Evolutionary conservation across 2,329 filamentous ascomycete species (phyloP).

Genomic region (Elsinoe australis): DNA sequence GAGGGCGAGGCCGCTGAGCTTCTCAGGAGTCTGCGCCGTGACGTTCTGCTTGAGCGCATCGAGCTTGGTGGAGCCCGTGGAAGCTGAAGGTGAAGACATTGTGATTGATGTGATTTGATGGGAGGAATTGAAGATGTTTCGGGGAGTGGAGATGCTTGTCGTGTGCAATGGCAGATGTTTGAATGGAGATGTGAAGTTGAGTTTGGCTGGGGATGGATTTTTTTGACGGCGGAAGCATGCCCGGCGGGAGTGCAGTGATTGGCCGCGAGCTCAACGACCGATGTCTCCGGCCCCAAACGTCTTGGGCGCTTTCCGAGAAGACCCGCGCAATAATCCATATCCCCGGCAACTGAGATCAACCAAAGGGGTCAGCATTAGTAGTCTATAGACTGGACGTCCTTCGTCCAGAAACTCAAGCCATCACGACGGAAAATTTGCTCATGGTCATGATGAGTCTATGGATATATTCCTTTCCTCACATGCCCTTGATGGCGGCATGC

Average conservation of each 20-base stretch:
- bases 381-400: neutral
- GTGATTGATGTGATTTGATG: constrained; percentile 11
- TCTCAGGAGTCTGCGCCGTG: constrained; percentile 41
- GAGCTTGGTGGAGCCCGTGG: constrained; percentile 47
- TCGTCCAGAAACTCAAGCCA: no score
- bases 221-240: constrained; percentile 15
- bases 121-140: constrained; percentile 9
- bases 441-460: no score
- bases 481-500: no score
- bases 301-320: neutral
- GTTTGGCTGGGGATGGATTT: constrained; percentile 17
- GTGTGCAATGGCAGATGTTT: constrained; percentile 9
- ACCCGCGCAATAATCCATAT: neutral
- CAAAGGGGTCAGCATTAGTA: no score
- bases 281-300: neutral
- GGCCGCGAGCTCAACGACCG: constrained; percentile 5
- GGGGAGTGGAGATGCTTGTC: constrained; percentile 14
- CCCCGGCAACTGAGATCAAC: neutral
- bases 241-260: constrained; percentile 3
- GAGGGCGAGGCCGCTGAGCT: constrained; percentile 59
- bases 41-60: constrained; percentile 45
- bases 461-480: no score
- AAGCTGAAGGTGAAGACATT: constrained; percentile 33
- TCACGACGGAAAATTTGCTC: no score
- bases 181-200: constrained; percentile 4